Percentiles rank a stretch among this genome's conserved stretches.
These are phyloP conservation scores for Amphibolis antarctica DNA, from an alignment of 106 monocot species.

Conservation along the genomic window DNA sequence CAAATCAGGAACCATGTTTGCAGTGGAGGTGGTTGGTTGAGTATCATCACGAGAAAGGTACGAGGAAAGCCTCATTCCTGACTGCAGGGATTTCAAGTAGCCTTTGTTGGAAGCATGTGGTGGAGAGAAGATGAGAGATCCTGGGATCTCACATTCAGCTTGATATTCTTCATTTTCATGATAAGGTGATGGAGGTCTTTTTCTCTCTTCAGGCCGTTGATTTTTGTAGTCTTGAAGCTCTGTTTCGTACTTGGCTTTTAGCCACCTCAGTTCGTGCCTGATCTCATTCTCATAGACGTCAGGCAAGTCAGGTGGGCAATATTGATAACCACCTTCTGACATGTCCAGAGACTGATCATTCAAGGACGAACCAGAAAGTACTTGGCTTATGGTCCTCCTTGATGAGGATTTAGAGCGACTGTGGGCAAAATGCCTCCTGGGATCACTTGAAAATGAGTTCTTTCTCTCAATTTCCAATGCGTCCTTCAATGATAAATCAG, in stretches of 20 bases:
- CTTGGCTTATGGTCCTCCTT: slow-evolving; percentile 1
- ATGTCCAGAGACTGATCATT: not conserved
- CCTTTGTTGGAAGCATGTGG: not conserved
- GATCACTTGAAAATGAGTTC: not conserved
- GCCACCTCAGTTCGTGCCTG: slow-evolving; percentile 17
- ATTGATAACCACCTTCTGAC: not conserved
- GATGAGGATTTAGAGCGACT: not conserved
- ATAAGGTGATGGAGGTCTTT: slow-evolving; percentile 14
- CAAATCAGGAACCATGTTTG: not conserved
- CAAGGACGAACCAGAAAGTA: not conserved
- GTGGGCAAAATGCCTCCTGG: not conserved
- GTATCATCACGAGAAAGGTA: not conserved
- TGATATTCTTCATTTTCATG: slow-evolving; percentile 2
- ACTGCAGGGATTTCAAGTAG: slow-evolving; percentile 14
- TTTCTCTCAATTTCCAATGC: not conserved
- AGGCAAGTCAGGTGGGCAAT: not conserved
- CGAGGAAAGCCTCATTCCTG: slow-evolving; percentile 6
- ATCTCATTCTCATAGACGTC: slow-evolving; percentile 21
- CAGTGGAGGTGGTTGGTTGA: not conserved
- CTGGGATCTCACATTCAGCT: not conserved
- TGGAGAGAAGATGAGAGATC: not conserved
- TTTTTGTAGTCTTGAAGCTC: slow-evolving; percentile 10
- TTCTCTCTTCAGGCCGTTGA: not conserved
- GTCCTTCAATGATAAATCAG: not conserved
- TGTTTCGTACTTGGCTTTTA: slow-evolving; percentile 21